Evolutionary conservation across 352 stramenopile species (phyloP), one percentile per base, ranked within the genome.

Genomic region (Phytophthora ohioensis): DNA sequence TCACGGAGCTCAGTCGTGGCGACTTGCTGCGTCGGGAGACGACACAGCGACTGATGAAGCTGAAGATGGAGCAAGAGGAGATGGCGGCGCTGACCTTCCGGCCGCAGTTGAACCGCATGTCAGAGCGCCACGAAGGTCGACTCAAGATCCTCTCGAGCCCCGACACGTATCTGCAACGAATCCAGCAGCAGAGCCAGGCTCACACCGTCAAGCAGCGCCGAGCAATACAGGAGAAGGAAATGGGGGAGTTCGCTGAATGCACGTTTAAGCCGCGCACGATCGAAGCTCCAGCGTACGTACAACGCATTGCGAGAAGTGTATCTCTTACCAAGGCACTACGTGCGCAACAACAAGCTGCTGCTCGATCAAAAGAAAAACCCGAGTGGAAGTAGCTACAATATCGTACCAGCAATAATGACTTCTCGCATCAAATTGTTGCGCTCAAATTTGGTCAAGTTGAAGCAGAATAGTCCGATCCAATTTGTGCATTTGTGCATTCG

Each of bases 1-100:
- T 96, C 30, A 96, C 86, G 0, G 88, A 96, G 49, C 75, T 96
- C 13, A 94, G 87, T 67, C 83, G 89, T 8, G 89, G 86, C 1
- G 89, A 96, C 35, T 49, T 93, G 38, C 61, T 96, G 32, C 85
- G 87, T 12, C 79, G 85, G 11, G 88, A 96, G 61, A 96, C 88
- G 7, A 84, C 80, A 6, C 84, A 94, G 59, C 75, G 88, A 3
- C 59, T 96, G 4, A 93, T 95, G 86, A 94, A 95, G 66, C 71
- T 96, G 30, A 91, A 93, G 59, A 92, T 93, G 86, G 89, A 95
- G 75, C 89, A 96, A 67, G 80, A 94, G 35, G 89, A 96, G 52
- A 93, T 96, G 87, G 78, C 81, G 12, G 73, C 82, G 3, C 63
- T 96, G 27, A 96, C 89, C 7, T 96, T 96, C 59, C 81, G 82